A percentile compares a stretch with the other conserved stretches of the same genome.
Conservation (phyloP, 2,329 filamentous ascomycete genomes). For the Cercospora nicotianae region DNA sequence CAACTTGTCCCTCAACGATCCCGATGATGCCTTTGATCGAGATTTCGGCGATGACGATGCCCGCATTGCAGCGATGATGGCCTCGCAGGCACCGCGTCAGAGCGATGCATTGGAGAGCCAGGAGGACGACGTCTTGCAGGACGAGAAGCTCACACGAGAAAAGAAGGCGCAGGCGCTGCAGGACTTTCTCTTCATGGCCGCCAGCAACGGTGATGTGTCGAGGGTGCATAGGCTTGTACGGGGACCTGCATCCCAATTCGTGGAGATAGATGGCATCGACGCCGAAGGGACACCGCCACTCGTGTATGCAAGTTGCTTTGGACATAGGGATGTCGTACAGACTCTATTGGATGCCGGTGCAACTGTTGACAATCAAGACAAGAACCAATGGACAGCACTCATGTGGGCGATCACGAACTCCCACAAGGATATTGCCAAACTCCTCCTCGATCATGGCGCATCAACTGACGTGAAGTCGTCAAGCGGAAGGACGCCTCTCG, state of each 20-base stretch:
- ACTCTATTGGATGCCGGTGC: conserved; percentile 82
- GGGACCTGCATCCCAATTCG: conserved; percentile 70
- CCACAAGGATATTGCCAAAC: conserved; percentile 93
- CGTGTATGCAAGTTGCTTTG: conserved; percentile 98
- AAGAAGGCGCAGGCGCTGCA: conserved; percentile 83
- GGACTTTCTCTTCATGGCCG: conserved; percentile 87
- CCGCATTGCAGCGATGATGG: conserved; percentile 91
- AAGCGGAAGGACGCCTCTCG: conserved; percentile 87
- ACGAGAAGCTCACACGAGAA: conserved; percentile 69
- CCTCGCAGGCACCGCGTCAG: conserved; percentile 77
- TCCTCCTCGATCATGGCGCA: conserved; percentile 86
- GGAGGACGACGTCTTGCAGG: conserved; percentile 74
- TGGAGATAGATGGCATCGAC: conserved; percentile 85
- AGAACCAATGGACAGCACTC: conserved; percentile 93
- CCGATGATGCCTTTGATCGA: conserved; percentile 57
- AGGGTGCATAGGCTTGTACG: conserved; percentile 74
- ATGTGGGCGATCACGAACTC: conserved; percentile 99
- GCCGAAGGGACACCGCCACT: conserved; percentile 94
- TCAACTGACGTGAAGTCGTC: conserved; percentile 96
- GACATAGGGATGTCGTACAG: conserved; percentile 85
- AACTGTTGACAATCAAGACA: conserved; percentile 88
- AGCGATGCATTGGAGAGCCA: conserved; percentile 66
- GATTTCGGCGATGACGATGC: conserved; percentile 74
- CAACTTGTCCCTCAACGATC: conserved; percentile 76
- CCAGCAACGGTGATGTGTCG: conserved; percentile 89